phyloP scores from a whole-genome alignment of 2,329 filamentous ascomycete species.

The Fusarium temperatum region DNA sequence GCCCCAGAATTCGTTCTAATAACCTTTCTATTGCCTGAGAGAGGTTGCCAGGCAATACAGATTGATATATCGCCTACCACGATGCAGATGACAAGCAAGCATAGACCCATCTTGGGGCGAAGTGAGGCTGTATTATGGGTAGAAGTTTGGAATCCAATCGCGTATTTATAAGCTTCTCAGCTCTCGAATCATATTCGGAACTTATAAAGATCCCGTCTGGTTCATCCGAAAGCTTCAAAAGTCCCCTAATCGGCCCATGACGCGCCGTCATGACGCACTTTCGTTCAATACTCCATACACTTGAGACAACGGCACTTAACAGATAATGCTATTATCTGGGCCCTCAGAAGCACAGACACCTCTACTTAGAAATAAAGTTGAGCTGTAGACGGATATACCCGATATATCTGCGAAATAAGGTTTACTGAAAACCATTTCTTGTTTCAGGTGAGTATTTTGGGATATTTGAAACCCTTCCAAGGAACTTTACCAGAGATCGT shows the following conservation, averaged over 20 bases:
- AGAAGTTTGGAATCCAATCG: neutral
- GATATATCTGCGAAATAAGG: neutral
- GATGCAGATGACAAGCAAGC: too few relatives aligned
- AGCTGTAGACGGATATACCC: neutral
- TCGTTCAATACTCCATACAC: neutral
- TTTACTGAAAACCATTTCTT: neutral
- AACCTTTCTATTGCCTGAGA: too few relatives aligned
- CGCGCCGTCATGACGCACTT: neutral
- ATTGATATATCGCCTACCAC: fast-evolving
- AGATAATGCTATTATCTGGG: neutral
- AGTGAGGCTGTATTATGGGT: too few relatives aligned
- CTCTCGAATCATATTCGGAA: too few relatives aligned
- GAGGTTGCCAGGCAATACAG: too few relatives aligned
- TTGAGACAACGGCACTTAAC: neutral
- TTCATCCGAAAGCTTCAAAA: neutral
- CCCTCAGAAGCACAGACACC: neutral
- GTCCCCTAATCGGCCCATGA: neutral
- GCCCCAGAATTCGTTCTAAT: too few relatives aligned
- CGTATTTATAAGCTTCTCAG: too few relatives aligned
- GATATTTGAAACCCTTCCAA: neutral
- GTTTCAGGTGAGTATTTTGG: neutral
- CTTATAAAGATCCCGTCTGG: fast-evolving
- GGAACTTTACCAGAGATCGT: neutral
- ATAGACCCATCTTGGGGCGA: too few relatives aligned
- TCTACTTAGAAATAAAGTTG: neutral